Evolutionary conservation across 768 basidiomycete genomes (phyloP), one percentile per base, ranked within the genome.

Genomic region (Astraeus odoratus): DNA sequence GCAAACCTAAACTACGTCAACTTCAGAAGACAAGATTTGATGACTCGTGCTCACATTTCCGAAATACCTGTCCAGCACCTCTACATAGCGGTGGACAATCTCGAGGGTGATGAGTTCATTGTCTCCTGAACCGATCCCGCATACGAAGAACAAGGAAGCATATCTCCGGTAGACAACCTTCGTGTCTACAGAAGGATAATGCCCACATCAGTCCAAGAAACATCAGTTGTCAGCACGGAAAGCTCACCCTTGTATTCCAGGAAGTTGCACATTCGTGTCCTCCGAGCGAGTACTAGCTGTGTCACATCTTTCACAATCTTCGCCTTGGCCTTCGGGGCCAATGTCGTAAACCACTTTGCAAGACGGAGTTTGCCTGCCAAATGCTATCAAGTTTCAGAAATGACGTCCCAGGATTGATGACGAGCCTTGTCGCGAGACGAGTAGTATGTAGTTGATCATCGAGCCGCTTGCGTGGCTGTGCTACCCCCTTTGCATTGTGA

Each of bases 291-390:
- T 24, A 97, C 92, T 27, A 96, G 76, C 65, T 93, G 90, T 1
- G 92, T 94, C 24, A 97, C 86, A 59, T 98, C 95, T 67, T 91
- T 93, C 51, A 96, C 83, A 58, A 95, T 92, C 76, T 93, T 95
- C 44, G 77, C 75, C 65, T 91, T 94, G 27, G 71, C 70, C 65
- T 92, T 90, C 18, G 82, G 72, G 24, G 86, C 71, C 65, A 93
- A 73, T 1, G 95, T 88, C 16, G 79, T 75, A 63, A 90, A 98
- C 95, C 95, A 98, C 76, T 98, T 98, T 24, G 92, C 82, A 29
- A 97, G 78, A 43, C 95, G 81, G 41, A 97, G 79, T 70, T 95
- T 95, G 53, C 94, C 91, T 94, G 55, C 18, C 30, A 20, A 51
- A 8, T 46, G 27, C 34, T 20, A 27, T 37, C 42, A 48, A 48